These are phyloP conservation scores for Epichloe coenophiala DNA, from an alignment of 2,329 filamentous ascomycete genomes.

Conservation along the genomic window DNA sequence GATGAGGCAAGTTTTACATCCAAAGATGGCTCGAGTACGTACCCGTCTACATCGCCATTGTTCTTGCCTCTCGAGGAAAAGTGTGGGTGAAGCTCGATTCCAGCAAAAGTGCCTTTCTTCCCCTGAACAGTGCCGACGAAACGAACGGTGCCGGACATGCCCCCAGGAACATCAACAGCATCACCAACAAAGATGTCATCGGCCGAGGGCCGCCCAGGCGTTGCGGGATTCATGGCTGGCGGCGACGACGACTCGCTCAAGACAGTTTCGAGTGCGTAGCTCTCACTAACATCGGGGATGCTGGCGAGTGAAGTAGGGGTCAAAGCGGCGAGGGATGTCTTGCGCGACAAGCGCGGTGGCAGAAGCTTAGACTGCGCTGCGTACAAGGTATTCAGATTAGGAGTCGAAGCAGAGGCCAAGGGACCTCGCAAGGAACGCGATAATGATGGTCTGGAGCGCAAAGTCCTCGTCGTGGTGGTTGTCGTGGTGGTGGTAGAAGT, in stretches of 20 bases:
- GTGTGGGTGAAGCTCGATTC: constrained; percentile 74
- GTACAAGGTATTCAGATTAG: constrained; percentile 43
- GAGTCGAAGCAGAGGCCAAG: constrained; percentile 39
- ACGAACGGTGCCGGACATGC: constrained; percentile 80
- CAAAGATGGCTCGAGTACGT: constrained; percentile 19
- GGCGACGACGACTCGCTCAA: constrained; percentile 18
- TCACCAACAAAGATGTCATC: constrained; percentile 62
- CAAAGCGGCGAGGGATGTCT: constrained; percentile 58
- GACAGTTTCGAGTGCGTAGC: constrained; percentile 46
- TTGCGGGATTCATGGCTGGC: constrained; percentile 35
- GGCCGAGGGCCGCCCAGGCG: constrained; percentile 36
- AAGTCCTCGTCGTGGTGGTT: constrained; percentile 7
- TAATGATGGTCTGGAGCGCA: constrained; percentile 9
- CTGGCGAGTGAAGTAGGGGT: constrained; percentile 48
- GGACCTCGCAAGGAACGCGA: constrained; percentile 30
- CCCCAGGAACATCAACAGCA: constrained; percentile 78
- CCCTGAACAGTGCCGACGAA: constrained; percentile 74
- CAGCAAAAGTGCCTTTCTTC: constrained; percentile 84
- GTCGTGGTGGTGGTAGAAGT: constrained; percentile 10
- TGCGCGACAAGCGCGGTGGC: constrained; percentile 44
- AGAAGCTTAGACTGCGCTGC: constrained; percentile 33
- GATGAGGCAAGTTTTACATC: background rate
- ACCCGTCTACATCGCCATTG: constrained; percentile 91
- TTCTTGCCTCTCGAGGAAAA: constrained; percentile 84
- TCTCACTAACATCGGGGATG: constrained; percentile 53